A percentile compares a stretch with the other conserved stretches of the same genome.
Evolutionary conservation across 1,284 basidiomycete species (phyloP).

Genomic region (Boletus sp.): DNA sequence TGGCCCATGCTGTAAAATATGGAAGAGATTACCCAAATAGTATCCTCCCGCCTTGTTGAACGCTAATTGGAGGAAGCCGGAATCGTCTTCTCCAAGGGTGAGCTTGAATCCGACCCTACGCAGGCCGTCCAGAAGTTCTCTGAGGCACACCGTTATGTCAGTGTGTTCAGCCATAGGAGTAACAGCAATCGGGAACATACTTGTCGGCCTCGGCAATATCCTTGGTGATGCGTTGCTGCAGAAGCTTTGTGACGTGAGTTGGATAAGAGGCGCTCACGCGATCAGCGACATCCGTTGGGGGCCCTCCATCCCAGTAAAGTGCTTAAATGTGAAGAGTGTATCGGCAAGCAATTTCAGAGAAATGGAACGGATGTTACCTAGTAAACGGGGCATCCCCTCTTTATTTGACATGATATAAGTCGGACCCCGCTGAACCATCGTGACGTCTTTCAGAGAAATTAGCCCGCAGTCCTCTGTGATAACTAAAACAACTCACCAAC

Average conservation of each 20-base stretch:
- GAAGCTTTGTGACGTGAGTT: slow-evolving; percentile 22
- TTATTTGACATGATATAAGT: slow-evolving; percentile 57
- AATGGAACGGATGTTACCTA: slow-evolving; percentile 31
- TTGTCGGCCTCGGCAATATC: slow-evolving; percentile 23
- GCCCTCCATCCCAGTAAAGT: slow-evolving; percentile 40
- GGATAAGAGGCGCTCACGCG: slow-evolving; percentile 35
- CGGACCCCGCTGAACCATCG: slow-evolving; percentile 59
- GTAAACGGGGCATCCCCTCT: slow-evolving; percentile 40
- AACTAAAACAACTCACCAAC: slow-evolving; percentile 19
- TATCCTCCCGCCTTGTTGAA: slow-evolving; percentile 40
- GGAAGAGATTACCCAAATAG: slow-evolving; percentile 37
- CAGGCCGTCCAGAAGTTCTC: slow-evolving; percentile 51
- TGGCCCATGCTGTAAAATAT: background rate
- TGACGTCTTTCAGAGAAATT: slow-evolving; percentile 41
- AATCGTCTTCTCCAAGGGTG: slow-evolving; percentile 50
- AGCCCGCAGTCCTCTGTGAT: background rate
- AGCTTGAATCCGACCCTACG: slow-evolving; percentile 56
- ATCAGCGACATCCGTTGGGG: slow-evolving; percentile 40
- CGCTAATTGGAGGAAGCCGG: slow-evolving; percentile 38
- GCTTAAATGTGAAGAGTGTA: slow-evolving; percentile 22
- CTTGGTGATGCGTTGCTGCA: slow-evolving; percentile 43
- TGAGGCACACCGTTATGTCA: slow-evolving; percentile 34
- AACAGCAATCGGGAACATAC: slow-evolving; percentile 2
- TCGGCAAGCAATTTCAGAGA: background rate
- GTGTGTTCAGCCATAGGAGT: slow-evolving; percentile 29